Conservation (phyloP, 106 monocot species). For the Cymbidium sinense region DNA sequence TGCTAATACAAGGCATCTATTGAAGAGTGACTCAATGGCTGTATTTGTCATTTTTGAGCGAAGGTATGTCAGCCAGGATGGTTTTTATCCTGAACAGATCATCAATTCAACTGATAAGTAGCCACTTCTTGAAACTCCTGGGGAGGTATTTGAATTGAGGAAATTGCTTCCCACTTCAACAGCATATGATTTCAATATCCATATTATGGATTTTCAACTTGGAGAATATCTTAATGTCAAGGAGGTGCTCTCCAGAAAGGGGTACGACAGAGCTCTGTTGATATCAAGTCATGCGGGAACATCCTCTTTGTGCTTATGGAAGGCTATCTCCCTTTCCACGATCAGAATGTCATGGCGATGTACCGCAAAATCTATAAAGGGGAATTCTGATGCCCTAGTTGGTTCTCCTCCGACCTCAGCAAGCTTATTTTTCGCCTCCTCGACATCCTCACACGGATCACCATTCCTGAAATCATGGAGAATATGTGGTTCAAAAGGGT, state of each 20-base stretch:
- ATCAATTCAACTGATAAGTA: conserved; percentile 65
- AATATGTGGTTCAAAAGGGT: conserved; percentile 35
- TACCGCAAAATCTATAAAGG: conserved; percentile 34
- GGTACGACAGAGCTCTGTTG: conserved; percentile 19
- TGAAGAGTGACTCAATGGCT: conserved; percentile 36
- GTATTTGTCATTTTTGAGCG: conserved; percentile 75
- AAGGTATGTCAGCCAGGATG: conserved; percentile 41
- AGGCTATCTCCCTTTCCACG: conserved; percentile 28
- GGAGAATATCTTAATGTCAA: too few relatives aligned
- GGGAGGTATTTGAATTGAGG: too few relatives aligned
- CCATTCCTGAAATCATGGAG: conserved; percentile 38
- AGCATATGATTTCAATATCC: too few relatives aligned
- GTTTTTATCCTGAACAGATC: conserved; percentile 39
- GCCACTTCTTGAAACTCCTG: conserved; percentile 90
- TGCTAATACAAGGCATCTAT: conserved; percentile 41
- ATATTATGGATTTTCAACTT: too few relatives aligned
- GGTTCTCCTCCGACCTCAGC: conserved; percentile 26
- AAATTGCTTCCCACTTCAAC: too few relatives aligned
- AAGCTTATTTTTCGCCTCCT: conserved; percentile 17
- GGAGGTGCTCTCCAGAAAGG: conserved; percentile 27
- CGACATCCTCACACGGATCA: conserved; percentile 30
- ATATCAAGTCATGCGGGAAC: conserved; percentile 21
- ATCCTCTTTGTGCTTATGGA: conserved; percentile 29
- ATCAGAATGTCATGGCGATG: too few relatives aligned
- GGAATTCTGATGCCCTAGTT: conserved; percentile 30